Percentiles rank a stretch among this genome's conserved stretches.
These are phyloP conservation scores for Neurospora tetraspora DNA, from an alignment of 495 filamentous ascomycete species.

Conservation along the genomic window DNA sequence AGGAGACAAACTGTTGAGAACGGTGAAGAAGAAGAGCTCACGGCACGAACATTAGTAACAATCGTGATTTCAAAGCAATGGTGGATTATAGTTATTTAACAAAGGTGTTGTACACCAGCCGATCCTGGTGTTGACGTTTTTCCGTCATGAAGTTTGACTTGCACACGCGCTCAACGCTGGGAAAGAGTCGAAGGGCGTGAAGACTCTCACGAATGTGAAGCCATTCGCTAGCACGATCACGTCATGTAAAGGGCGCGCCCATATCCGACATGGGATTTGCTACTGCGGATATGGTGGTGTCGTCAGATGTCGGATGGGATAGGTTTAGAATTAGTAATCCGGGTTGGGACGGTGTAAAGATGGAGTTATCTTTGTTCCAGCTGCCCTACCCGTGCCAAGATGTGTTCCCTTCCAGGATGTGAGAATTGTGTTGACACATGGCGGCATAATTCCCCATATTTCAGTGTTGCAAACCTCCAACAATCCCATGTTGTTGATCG, in stretches of 20 bases:
- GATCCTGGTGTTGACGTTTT: background rate
- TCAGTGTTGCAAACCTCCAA: too few species aligned
- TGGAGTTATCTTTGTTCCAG: background rate
- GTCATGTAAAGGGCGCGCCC: conserved; percentile 5
- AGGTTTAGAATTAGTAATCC: background rate
- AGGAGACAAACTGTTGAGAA: background rate
- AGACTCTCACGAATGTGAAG: background rate
- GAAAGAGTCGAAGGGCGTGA: background rate
- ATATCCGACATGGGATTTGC: background rate
- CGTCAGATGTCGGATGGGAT: background rate
- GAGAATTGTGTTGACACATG: background rate
- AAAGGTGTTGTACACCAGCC: background rate
- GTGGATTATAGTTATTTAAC: background rate
- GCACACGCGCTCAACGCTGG: background rate
- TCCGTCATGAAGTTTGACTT: background rate
- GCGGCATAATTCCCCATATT: background rate
- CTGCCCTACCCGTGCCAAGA: background rate
- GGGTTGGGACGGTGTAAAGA: background rate
- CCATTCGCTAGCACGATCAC: conserved; percentile 4
- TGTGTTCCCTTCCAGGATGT: background rate
- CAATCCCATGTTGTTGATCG: background rate
- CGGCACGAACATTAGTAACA: background rate
- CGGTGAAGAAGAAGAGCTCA: background rate
- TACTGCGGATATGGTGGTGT: background rate
- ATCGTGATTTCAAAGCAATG: background rate